Evolutionary conservation across 2,329 filamentous ascomycete species (phyloP).

Genomic region (Aspergillus nomiae): DNA sequence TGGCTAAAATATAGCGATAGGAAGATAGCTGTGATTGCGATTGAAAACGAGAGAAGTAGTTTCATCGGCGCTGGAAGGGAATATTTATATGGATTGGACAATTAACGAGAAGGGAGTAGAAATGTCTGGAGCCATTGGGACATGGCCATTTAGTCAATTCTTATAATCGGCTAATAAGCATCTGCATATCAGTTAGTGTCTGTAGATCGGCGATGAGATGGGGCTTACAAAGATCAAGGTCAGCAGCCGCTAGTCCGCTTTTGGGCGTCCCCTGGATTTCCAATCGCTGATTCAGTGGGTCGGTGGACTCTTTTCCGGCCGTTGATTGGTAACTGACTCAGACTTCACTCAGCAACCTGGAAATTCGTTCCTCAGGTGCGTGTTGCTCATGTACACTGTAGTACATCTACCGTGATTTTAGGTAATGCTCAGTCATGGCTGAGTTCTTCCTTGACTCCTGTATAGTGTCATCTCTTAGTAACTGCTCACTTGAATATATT

Average conservation of each 20-base stretch:
- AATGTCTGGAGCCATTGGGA: conserved; percentile 15
- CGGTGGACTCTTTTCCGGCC: not conserved
- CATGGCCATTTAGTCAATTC: conserved; percentile 28
- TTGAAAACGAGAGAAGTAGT: conserved; percentile 38
- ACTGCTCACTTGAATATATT: too few species aligned
- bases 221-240: conserved; percentile 4
- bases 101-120: conserved; percentile 26
- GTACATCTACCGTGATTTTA: not conserved
- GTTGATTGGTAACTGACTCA: conserved; percentile 24
- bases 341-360: conserved; percentile 28
- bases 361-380: not conserved
- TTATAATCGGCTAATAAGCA: conserved; percentile 22
- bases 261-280: not conserved
- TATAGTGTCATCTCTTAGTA: not conserved
- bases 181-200: not conserved
- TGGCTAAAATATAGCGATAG: conserved; percentile 18
- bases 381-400: not conserved
- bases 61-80: conserved; percentile 32
- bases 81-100: conserved; percentile 32
- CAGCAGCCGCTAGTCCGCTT: conserved; percentile 1
- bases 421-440: not conserved
- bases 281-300: conserved; percentile 2
- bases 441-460: not conserved
- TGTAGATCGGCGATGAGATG: not conserved
- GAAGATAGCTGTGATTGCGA: conserved; percentile 40